A percentile compares a stretch with the other conserved stretches of the same genome.
Evolutionary conservation across 1,284 basidiomycete species (phyloP).

Genomic region (Microbotryum intermedium): DNA sequence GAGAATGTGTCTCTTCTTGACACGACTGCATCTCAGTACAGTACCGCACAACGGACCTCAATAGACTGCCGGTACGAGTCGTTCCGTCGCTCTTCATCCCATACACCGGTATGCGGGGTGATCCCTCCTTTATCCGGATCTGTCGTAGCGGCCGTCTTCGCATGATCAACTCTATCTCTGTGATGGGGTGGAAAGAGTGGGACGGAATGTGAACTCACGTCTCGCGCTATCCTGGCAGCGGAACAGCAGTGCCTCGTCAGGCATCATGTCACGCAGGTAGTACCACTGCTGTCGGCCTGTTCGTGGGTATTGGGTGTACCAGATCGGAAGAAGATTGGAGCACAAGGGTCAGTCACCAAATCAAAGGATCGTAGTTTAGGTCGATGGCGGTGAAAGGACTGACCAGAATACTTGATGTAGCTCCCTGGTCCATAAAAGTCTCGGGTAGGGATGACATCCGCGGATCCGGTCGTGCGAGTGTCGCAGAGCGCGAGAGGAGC

Average conservation of each 20-base stretch:
- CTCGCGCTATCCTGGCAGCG: constrained; percentile 5
- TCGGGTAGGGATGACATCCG: not conserved
- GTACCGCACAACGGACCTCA: constrained; percentile 1
- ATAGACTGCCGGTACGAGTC: constrained; percentile 3
- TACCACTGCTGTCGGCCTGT: constrained; percentile 1
- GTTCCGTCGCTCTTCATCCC: constrained; percentile 1
- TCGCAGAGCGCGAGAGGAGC: constrained; percentile 34
- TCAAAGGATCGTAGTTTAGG: too few relatives aligned
- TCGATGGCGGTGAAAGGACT: too few relatives aligned
- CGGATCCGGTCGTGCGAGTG: constrained; percentile 16
- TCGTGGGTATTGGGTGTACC: too few relatives aligned
- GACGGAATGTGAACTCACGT: too few relatives aligned
- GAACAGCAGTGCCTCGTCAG: constrained; percentile 5
- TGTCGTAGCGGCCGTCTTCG: too few relatives aligned
- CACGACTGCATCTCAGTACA: not conserved
- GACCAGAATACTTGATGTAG: not conserved
- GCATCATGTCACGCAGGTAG: constrained; percentile 5
- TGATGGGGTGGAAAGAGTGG: too few relatives aligned
- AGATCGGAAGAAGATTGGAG: too few relatives aligned
- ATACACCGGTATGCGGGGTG: constrained; percentile 3
- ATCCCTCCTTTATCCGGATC: not conserved
- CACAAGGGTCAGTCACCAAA: too few relatives aligned
- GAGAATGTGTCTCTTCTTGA: too few relatives aligned
- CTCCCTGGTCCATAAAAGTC: constrained; percentile 8
- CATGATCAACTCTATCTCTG: too few relatives aligned